Evolutionary conservation across 129 eudicot genomes (phyloP), one percentile per base, ranked within the genome.

Genomic region (Artemisia tridentata): DNA sequence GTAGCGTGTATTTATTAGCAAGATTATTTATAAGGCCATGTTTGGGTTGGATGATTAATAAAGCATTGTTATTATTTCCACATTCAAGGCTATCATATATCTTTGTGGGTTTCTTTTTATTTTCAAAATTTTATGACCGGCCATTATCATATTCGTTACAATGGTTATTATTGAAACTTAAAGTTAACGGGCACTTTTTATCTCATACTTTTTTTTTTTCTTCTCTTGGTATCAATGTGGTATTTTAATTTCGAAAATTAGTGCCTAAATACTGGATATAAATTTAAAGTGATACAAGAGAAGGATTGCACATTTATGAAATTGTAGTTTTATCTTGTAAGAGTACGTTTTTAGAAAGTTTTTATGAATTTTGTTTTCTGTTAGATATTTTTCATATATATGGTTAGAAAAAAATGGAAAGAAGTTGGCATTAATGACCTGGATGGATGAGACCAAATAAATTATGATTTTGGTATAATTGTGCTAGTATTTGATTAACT

Each of bases 401-500:
- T 57, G 25, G 14, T 10, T 23, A 20, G 14, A 54, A 56, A 1
- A 18, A 70, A 56, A 41, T 58, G 25, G 56, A 43, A 21, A 54
- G 7, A 3, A 29, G 66, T 34, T 41, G 38, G 38, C 72, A 67
- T 67, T 34, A 38, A 38, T 63, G 80, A 68, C 56, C 48, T 76
- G 57, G 75, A 60, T 61, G 56, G 70, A 76, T 34, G 48, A 12
- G 55, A 58, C 64, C n/a, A 60, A 59, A 68, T 58, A 59, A 67
- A 67, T 58, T 67, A 75, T 75, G 53, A 75, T 75, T 58, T 75
- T 11, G 13, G 4, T 48, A 67, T 75, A 67, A 67, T 75, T 68
- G 80, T 48, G 69, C 54, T 21, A 21, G 23, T 21, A 14, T 68
- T 68, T 47, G 69, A 75, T 75, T 59, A 56, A 75, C 63, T 47